Base-by-base conservation (phyloP, 768 basidiomycete genomes). In the Calvatia gigantea region DNA sequence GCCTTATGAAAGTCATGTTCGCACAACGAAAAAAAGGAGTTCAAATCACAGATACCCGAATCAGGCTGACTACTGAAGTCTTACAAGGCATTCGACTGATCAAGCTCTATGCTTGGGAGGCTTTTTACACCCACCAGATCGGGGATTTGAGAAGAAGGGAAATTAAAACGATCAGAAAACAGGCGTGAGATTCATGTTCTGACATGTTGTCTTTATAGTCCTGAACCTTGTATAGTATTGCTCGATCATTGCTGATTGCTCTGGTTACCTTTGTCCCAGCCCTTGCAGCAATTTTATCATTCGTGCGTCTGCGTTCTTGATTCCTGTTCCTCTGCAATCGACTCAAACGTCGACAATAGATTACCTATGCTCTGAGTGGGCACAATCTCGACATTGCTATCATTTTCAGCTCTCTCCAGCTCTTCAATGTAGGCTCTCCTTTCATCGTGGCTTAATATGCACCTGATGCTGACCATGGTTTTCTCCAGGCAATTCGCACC, bases 31-130 rank as follows among this genome's bases (percentile, higher is more conserved):
- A 72, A 52, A 82, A 81, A 60, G 81, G 79, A 27, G 80, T 88
- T 48, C 76, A 80, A 60, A 76, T 87, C 56, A 87, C 87, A 4
- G 89, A 91, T 60, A 73, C 74, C 46, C 79, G 88, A 11, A 82
- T 89, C 9, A 71, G 86, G 12, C 72, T 88, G 21, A 77, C 82
- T 0, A 84, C 79, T 1, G 89, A 89, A 72, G 77, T 89, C 2
- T 68, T 91, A 12, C 83, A 85, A 65, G 83, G 83, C 38, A 85
- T 88, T 53, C 77, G 86, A 3, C 73, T 86, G 4, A 75, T 88
- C 61, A 88, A 88, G 67, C 69, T 77, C 27, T 86, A 83, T 62
- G 81, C 80, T 0, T 86, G 82, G 78, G 84, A 84, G 62, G 53
- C 58, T 11, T 81, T 81, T 57, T 84, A 81, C 60, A 65, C 68